Conservation (phyloP, 1,139 yeast species). For the Sugiyamaella neomexicana region DNA sequence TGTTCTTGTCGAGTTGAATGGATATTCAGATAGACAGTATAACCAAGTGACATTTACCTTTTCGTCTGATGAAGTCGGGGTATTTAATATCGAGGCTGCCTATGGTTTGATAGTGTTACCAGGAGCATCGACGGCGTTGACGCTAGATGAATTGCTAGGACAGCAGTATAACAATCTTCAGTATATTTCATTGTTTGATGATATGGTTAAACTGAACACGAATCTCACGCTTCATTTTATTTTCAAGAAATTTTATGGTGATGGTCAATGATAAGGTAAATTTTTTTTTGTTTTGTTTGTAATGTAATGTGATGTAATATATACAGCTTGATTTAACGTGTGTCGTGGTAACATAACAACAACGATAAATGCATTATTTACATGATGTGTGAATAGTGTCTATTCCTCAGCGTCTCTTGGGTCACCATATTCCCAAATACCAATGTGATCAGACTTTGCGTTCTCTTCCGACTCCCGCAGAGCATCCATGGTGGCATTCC, state of each 20-base stretch:
- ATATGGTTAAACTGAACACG: conserved; percentile 65
- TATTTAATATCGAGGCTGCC: conserved; percentile 67
- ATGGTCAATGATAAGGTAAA: conserved; percentile 26
- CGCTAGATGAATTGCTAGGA: conserved; percentile 67
- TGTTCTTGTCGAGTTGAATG: conserved; percentile 57
- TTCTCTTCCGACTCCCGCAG: conserved; percentile 46
- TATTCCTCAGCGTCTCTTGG: conserved; percentile 57
- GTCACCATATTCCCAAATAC: conserved; percentile 85
- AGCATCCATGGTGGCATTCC: conserved; percentile 33
- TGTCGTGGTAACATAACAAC: neutral
- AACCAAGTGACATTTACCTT: conserved; percentile 75
- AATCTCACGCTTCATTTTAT: conserved; percentile 65
- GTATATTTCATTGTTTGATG: conserved; percentile 58
- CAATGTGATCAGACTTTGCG: conserved; percentile 57
- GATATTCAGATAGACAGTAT: conserved; percentile 50
- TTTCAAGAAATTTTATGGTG: conserved; percentile 68
- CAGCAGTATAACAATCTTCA: conserved; percentile 58
- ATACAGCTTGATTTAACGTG: neutral
- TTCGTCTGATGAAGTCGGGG: conserved; percentile 72
- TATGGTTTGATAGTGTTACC: conserved; percentile 49
- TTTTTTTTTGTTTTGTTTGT: too few species aligned
- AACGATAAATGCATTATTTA: neutral
- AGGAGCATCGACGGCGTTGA: conserved; percentile 55
- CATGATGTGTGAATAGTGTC: neutral
- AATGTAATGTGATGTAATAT: neutral